Conservation (phyloP, 2,329 filamentous ascomycete genomes). For the Fusarium nanum region DNA sequence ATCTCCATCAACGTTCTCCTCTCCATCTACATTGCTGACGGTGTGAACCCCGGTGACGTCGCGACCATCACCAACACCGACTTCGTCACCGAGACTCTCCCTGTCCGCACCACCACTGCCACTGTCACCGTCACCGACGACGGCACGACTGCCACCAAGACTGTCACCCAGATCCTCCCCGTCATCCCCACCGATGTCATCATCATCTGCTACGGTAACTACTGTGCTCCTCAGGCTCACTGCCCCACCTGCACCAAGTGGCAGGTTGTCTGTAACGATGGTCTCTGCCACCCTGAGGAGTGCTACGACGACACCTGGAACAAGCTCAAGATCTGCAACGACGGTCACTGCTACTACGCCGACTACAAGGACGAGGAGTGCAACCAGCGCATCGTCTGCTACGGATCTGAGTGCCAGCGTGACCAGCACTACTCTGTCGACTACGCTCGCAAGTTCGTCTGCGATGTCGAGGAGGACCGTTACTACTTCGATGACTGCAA, state of each 20-base stretch:
- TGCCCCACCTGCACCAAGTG: slow-evolving; percentile 46
- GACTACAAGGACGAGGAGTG: slow-evolving; percentile 48
- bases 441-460: slow-evolving; percentile 50
- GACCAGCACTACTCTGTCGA: slow-evolving; percentile 46
- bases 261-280: slow-evolving; percentile 52
- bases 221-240: slow-evolving; percentile 45
- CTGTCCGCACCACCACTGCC: slow-evolving; percentile 42
- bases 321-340: slow-evolving; percentile 51
- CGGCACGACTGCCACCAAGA: slow-evolving; percentile 39
- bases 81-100: slow-evolving; percentile 44
- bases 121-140: slow-evolving; percentile 47
- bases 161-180: slow-evolving; percentile 40
- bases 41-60: slow-evolving; percentile 27
- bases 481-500: slow-evolving; percentile 49
- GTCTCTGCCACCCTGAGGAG: slow-evolving; percentile 48
- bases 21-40: slow-evolving; percentile 33
- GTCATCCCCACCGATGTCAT: slow-evolving; percentile 37
- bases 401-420: slow-evolving; percentile 47
- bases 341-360: slow-evolving; percentile 47
- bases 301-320: slow-evolving; percentile 44
- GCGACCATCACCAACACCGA: slow-evolving; percentile 31
- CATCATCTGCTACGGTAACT: slow-evolving; percentile 49
- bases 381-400: slow-evolving; percentile 52
- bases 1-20: slow-evolving; percentile 40
- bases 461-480: slow-evolving; percentile 44